Base-by-base conservation (phyloP, 148 eudicot species). In the Silene conica region DNA sequence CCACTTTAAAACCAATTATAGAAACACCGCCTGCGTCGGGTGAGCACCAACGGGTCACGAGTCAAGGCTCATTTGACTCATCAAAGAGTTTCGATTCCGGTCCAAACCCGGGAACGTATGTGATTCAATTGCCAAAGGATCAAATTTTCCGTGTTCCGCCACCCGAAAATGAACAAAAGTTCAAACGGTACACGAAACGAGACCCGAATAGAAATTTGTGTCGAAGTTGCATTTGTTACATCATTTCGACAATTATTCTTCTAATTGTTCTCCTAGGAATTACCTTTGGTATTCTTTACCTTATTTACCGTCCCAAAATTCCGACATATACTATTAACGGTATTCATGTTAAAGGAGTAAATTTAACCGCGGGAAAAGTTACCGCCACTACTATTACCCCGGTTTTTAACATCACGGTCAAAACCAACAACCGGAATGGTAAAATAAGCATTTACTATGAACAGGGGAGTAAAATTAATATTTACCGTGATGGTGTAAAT, bases 61-160 rank as follows among this genome's bases (percentile, higher is more conserved):
- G 86, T 60, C 87, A 79, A 48, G 87, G 81, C 58, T 84, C 87
- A 0, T 74, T 79, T 18, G 71, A 76, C 55, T 84, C 87, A 16
- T 84, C 87, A 3, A 81, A 78, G 46, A 83, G 86, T 56, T 74
- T 74, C 31, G 56, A 75, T 1, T 68, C 50, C 34, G 75, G 76
- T 52, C 74, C 63, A n/a, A 76, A 87, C 34, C 79, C 92, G 5
- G 88, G 85, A 8, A 92, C 96, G 0, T 92, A 89, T 69, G 86
- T 92, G 16, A 77, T 94, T 23, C 96, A 89, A 73, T 59, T 94
- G 23, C 93, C 98, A 1, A 91, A 85, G 63, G 96, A 94, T n/a
- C 97, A 92, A 26, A 80, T 94, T 31, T 90, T 79, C 82, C 89
- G 92, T 15, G 76, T 81, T 25, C 98, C 98, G 0, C 90, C 93